Percentiles rank a stretch among this genome's conserved stretches.
These are phyloP conservation scores for Lepidium sativum DNA, from an alignment of 345 rosid species.

Conservation along the genomic window DNA sequence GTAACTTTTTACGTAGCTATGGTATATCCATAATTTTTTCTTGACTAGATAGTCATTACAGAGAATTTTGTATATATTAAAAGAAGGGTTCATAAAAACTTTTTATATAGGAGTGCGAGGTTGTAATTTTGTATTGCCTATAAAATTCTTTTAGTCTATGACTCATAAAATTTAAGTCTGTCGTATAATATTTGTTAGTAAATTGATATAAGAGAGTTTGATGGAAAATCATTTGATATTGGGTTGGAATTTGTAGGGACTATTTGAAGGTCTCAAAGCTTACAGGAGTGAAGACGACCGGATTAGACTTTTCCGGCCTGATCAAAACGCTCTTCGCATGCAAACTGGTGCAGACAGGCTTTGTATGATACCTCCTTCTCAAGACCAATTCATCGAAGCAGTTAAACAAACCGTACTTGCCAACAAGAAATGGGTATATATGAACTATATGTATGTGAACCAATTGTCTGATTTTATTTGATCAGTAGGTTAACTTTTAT, in stretches of 20 bases:
- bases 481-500: not conserved
- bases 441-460: not conserved
- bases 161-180: no score
- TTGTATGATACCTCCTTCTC: constrained; percentile 48
- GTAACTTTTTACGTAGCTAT: no score
- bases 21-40: no score
- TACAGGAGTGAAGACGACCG: constrained; percentile 44
- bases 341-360: constrained; percentile 46
- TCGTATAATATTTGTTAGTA: no score
- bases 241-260: constrained; percentile 25
- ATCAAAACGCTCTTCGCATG: constrained; percentile 50
- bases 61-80: no score
- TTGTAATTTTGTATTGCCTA: no score
- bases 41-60: no score
- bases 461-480: not conserved
- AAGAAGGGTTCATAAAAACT: no score
- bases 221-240: not conserved
- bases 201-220: not conserved
- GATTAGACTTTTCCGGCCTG: constrained; percentile 43
- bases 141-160: no score
- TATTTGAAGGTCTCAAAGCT: constrained; percentile 55
- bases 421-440: constrained; percentile 42
- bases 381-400: constrained; percentile 41
- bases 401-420: constrained; percentile 39
- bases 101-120: no score